Base-by-base conservation (phyloP, 208 protist species). In the Leishmania guyanensis region DNA sequence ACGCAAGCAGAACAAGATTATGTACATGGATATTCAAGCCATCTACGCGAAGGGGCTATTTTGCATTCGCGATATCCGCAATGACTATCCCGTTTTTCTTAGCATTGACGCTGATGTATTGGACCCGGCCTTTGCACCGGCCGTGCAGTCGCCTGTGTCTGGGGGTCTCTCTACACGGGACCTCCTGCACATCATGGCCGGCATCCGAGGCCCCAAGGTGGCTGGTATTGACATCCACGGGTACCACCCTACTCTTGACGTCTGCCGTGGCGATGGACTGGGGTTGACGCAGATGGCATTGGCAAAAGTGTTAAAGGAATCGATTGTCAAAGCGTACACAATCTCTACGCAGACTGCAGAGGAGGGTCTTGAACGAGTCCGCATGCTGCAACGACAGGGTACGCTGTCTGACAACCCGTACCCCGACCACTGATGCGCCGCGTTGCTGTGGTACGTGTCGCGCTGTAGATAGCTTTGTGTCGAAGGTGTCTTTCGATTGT, bases 1-100 rank as follows among this genome's bases (percentile, higher is more conserved):
- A 17, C 90, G 93, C 16, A 97, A 95, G 77, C 81, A 93, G 56
- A 80, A 97, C 78, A 92, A 94, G 78, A 89, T 93, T 60, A 89
- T 95, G 79, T 97, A 97, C 84, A 95, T 95, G 92, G 93, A 97
- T 76, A 92, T 95, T 83, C 91, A 94, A 53, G 93, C 91, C n/a
- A 94, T 97, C 75, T 97, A 92, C 75, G 86, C 91, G 3, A 97
- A 97, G 64, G 92, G 92, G 1, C 72, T 95, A 5, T 95, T 95
- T 77, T 95, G 92, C 84, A 93, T 97, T 77, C 89, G 92, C 22
- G 93, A 97, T 79, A 94, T 97, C 70, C 82, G 92, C 51, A 97
- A 97, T 81, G 92, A 95, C 83, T 97, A 91, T 74, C 91, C 91
- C 9, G 91, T 97, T 22, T 95, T 95, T 78, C 86, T 97, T 68